A percentile compares a stretch with the other conserved stretches of the same genome.
phyloP scores from a whole-genome alignment of 257 asterid species.

The Solanum clarkiae region DNA sequence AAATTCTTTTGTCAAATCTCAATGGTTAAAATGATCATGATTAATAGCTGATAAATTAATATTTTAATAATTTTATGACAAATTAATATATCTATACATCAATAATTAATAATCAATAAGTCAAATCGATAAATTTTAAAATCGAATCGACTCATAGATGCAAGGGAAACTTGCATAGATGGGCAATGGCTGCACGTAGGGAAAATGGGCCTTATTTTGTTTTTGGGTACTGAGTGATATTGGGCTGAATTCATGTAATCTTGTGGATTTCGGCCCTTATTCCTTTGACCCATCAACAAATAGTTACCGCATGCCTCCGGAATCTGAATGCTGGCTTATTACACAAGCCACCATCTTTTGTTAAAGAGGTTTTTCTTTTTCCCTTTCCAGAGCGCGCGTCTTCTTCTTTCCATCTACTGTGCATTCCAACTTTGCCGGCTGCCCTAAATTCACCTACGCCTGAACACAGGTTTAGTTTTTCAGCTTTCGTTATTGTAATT shows the following conservation, averaged over 20 bases:
- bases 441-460: background rate
- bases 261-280: background rate
- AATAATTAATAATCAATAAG: too few relatives aligned
- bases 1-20: too few relatives aligned
- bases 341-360: background rate
- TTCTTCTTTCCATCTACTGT: background rate
- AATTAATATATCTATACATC: too few relatives aligned
- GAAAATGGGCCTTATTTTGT: background rate
- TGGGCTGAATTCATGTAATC: background rate
- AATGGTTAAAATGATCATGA: too few relatives aligned
- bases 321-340: background rate
- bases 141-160: too few relatives aligned
- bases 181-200: background rate
- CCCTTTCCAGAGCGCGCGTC: background rate
- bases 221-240: background rate
- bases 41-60: too few relatives aligned
- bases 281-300: background rate
- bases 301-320: background rate
- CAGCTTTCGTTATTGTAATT: background rate
- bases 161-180: too few relatives aligned
- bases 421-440: background rate
- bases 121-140: too few relatives aligned
- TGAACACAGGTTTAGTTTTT: background rate
- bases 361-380: background rate
- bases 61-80: too few relatives aligned